phyloP scores from a whole-genome alignment of 1,284 basidiomycete genomes.

The Tilletia caries region DNA sequence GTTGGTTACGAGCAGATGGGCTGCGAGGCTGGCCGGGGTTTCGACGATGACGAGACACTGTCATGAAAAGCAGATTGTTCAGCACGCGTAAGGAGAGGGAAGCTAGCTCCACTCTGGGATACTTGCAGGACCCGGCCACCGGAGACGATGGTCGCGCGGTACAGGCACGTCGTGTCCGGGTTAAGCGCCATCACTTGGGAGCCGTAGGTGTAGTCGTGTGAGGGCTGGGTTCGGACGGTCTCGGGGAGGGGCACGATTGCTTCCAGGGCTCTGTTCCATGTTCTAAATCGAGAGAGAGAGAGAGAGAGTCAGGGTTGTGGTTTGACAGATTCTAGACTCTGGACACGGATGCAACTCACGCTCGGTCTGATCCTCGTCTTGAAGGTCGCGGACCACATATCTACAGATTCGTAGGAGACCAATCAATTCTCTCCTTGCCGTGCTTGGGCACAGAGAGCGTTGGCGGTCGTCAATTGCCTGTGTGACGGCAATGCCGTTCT shows the following conservation, averaged over 20 bases:
- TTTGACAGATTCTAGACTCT: background rate
- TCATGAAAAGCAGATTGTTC: too few species aligned
- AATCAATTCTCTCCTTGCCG: too few species aligned
- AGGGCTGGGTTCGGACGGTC: conserved; percentile 38
- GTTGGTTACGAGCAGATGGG: conserved; percentile 30
- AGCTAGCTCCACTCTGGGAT: too few species aligned
- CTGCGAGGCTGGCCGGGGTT: conserved; percentile 36
- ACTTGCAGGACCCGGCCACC: too few species aligned
- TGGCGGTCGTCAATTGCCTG: too few species aligned
- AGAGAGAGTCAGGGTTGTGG: background rate
- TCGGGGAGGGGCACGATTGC: conserved; percentile 49
- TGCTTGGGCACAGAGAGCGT: too few species aligned
- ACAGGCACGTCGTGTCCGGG: conserved; percentile 53
- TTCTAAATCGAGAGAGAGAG: background rate
- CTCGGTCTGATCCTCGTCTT: conserved; percentile 20
- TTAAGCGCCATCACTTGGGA: conserved; percentile 48
- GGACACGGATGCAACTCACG: background rate
- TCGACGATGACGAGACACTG: conserved; percentile 39
- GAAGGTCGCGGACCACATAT: conserved; percentile 36
- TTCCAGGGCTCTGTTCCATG: conserved; percentile 35
- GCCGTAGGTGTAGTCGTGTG: conserved; percentile 39
- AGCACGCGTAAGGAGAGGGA: too few species aligned
- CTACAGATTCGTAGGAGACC: too few species aligned
- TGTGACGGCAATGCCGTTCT: too few species aligned
- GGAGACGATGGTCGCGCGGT: conserved; percentile 45